Evolutionary conservation across 345 rosid species (phyloP).

Genomic region (Gossypium arboreum): DNA sequence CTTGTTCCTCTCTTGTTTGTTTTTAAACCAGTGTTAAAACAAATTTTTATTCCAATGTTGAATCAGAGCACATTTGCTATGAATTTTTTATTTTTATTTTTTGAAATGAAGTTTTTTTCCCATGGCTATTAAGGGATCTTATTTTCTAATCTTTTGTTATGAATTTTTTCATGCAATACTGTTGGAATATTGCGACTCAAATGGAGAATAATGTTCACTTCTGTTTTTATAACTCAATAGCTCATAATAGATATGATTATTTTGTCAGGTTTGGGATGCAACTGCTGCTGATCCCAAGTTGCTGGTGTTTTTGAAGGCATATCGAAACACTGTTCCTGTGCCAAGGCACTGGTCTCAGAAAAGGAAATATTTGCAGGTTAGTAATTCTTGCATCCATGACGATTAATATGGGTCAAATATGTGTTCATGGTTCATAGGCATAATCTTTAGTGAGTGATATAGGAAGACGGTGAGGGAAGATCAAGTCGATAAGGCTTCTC

Average conservation of each 20-base stretch:
- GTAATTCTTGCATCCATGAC: constrained; percentile 26
- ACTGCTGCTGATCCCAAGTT: constrained; percentile 94
- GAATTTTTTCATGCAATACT: background rate
- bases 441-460: constrained; percentile 37
- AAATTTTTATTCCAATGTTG: background rate
- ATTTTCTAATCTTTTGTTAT: background rate
- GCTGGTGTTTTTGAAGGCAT: constrained; percentile 63
- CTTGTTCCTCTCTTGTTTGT: background rate
- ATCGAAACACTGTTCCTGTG: constrained; percentile 93
- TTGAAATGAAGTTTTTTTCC: background rate
- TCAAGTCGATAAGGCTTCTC: constrained; percentile 80
- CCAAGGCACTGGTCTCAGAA: constrained; percentile 99
- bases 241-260: constrained; percentile 5
- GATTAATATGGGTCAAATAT: constrained; percentile 24
- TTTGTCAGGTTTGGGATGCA: constrained; percentile 95
- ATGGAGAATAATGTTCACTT: background rate
- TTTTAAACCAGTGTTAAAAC: background rate
- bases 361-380: constrained; percentile 97
- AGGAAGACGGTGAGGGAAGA: constrained; percentile 53
- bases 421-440: constrained; percentile 48
- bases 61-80: background rate
- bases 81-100: background rate
- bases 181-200: background rate
- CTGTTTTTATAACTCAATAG: background rate
- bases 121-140: background rate